These are phyloP conservation scores for Hypoxylon sp. DNA, from an alignment of 2,329 filamentous ascomycete species.

Conservation along the genomic window DNA sequence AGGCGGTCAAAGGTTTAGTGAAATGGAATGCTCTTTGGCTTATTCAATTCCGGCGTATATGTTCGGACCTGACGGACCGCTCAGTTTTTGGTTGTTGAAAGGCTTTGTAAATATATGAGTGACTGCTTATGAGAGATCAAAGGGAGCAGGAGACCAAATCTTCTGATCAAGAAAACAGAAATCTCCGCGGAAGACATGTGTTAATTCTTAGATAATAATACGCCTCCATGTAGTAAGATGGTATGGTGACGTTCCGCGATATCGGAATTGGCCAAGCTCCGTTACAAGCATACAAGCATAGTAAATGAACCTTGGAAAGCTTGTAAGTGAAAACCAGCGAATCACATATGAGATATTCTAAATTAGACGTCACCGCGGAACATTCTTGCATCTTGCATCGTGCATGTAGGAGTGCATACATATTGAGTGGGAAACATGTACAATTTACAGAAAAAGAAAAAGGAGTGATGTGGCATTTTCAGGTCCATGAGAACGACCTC, in stretches of 20 bases:
- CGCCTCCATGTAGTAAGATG: conserved; percentile 21
- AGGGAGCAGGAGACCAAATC: conserved; percentile 15
- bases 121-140: conserved; percentile 7
- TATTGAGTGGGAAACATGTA: not conserved
- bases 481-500: conserved; percentile 13
- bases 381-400: conserved; percentile 5
- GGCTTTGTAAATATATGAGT: conserved; percentile 4
- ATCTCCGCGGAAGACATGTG: not conserved
- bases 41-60: conserved; percentile 8
- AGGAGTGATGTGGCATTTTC: conserved; percentile 18
- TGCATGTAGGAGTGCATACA: not conserved
- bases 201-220: conserved; percentile 13
- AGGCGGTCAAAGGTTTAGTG: conserved; percentile 31
- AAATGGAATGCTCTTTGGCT: conserved; percentile 1
- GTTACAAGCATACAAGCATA: conserved; percentile 29
- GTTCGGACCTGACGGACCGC: not conserved
- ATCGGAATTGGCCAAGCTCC: conserved; percentile 25
- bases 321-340: conserved; percentile 11
- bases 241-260: conserved; percentile 27
- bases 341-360: conserved; percentile 20
- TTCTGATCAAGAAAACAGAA: conserved; percentile 7
- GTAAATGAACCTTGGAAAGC: not conserved
- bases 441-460: not conserved
- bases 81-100: not conserved
- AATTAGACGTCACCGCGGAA: conserved; percentile 8